Conservation (phyloP, 2,329 filamentous ascomycete species). For the Metarhizium robertsii region DNA sequence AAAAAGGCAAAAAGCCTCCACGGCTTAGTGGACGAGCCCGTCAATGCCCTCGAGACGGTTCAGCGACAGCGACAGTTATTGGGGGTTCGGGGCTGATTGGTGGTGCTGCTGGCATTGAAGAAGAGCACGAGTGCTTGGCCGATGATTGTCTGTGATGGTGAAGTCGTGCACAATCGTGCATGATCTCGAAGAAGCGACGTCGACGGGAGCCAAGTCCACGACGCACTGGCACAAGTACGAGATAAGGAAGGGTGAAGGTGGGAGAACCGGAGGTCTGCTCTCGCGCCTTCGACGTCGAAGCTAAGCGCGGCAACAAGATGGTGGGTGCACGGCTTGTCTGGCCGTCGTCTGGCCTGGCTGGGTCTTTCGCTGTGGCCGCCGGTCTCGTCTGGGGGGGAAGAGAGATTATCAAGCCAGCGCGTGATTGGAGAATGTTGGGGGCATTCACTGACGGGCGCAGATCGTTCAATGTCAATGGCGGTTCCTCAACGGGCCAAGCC, state of each 20-base stretch:
- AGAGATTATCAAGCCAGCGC: background rate
- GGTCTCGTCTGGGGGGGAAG: background rate
- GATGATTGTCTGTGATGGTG: background rate
- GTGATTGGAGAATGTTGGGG: conserved; percentile 6
- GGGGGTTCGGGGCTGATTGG: background rate
- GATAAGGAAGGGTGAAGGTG: background rate
- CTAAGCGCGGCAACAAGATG: conserved; percentile 2
- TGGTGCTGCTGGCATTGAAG: background rate
- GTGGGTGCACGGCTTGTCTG: background rate
- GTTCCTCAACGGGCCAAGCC: conserved; percentile 1
- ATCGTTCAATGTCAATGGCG: background rate
- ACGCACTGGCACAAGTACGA: background rate
- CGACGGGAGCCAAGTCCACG: background rate
- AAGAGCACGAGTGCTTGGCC: background rate
- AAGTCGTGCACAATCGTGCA: conserved; percentile 3
- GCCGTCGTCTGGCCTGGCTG: background rate
- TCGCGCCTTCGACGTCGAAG: conserved; percentile 1
- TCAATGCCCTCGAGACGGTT: background rate
- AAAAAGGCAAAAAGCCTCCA: background rate
- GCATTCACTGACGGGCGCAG: background rate
- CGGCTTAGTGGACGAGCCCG: background rate
- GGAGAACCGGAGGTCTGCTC: background rate
- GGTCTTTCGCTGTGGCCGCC: background rate
- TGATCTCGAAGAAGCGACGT: background rate
- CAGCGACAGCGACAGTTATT: background rate